phyloP scores from a whole-genome alignment of 768 basidiomycete species.

The Suillus spraguei region DNA sequence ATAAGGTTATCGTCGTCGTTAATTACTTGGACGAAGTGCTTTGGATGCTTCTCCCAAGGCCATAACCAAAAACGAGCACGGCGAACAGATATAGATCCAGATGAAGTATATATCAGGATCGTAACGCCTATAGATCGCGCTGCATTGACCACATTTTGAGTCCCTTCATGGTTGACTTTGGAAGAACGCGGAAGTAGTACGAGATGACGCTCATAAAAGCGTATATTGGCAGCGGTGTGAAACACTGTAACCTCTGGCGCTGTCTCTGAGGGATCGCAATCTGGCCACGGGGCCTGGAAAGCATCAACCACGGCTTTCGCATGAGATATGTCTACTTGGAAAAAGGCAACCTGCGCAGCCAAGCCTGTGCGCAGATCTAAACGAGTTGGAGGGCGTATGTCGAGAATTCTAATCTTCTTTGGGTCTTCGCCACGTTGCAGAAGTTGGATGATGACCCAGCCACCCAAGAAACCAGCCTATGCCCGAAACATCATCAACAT shows the following conservation, averaged over 20 bases:
- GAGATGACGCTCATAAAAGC: conserved; percentile 69
- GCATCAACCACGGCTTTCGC: conserved; percentile 54
- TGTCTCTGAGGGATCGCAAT: conserved; percentile 21
- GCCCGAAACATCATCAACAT: conserved; percentile 3
- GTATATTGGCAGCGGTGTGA: conserved; percentile 78
- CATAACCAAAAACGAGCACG: conserved; percentile 65
- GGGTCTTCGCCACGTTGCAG: conserved; percentile 74
- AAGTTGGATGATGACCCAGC: conserved; percentile 75
- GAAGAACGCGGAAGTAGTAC: conserved; percentile 55
- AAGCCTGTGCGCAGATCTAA: conserved; percentile 55
- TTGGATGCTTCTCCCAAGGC: conserved; percentile 72
- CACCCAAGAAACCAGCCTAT: conserved; percentile 75
- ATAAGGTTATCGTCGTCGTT: conserved; percentile 58
- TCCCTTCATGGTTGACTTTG: conserved; percentile 67
- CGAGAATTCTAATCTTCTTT: conserved; percentile 62
- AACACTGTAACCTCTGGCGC: conserved; percentile 58
- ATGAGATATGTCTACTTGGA: conserved; percentile 61
- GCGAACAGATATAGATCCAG: conserved; percentile 62
- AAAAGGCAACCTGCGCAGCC: conserved; percentile 56
- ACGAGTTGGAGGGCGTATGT: conserved; percentile 63
- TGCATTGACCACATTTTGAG: conserved; percentile 65
- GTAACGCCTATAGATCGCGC: conserved; percentile 55
- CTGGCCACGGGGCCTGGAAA: conserved; percentile 67
- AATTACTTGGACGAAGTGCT: conserved; percentile 61
- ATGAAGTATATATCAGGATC: conserved; percentile 72